Conservation (phyloP, 371 early-diverging fungal genomes). For the Mucor plumbeus region DNA sequence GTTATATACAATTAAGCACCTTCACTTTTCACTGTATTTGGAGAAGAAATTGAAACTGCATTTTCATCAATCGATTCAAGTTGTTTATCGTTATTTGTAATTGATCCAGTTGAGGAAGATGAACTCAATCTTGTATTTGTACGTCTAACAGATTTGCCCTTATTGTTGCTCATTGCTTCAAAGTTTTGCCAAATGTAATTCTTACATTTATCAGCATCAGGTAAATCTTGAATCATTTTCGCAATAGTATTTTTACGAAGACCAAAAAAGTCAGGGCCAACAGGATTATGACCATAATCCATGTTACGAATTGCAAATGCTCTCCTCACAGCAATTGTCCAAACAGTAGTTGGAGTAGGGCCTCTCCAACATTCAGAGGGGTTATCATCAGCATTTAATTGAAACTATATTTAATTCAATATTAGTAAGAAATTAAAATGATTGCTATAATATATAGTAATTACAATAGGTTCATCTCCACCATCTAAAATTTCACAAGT, state of each 20-base stretch:
- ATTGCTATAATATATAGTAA: background rate
- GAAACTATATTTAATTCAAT: constrained; percentile 26
- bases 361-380: constrained; percentile 44
- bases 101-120: constrained; percentile 17
- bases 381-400: constrained; percentile 45
- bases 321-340: constrained; percentile 47
- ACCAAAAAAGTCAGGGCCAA: constrained; percentile 91
- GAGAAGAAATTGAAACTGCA: constrained; percentile 1
- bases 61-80: constrained; percentile 5
- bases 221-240: constrained; percentile 88
- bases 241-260: constrained; percentile 85
- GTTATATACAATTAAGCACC: background rate
- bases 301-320: constrained; percentile 71
- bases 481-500: constrained; percentile 81
- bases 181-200: constrained; percentile 75
- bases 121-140: constrained; percentile 17
- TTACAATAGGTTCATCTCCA: constrained; percentile 72
- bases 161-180: constrained; percentile 44
- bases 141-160: constrained; percentile 34
- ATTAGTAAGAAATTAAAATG: background rate
- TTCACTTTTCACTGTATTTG: constrained; percentile 7
- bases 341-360: constrained; percentile 48
- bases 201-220: constrained; percentile 73
- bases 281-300: constrained; percentile 78
- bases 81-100: background rate